Base-by-base conservation (phyloP, 2,329 filamentous ascomycete genomes). In the Sporothrix pseudoabietina region DNA sequence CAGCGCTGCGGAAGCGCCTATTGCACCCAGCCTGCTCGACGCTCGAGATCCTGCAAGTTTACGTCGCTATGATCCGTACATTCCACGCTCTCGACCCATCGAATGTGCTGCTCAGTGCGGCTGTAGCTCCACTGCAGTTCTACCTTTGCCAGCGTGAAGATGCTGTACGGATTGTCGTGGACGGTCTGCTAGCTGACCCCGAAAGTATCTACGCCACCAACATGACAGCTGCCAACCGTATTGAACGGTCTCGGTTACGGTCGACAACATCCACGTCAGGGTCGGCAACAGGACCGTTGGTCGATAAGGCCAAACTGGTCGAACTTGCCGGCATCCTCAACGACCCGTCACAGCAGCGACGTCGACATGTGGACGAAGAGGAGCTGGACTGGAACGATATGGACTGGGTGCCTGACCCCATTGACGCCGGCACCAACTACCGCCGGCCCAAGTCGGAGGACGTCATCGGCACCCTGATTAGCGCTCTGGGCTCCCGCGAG, bases 401-500 rank as follows among this genome's bases (percentile, higher is more conserved):
- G 90, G 88, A 90, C 9, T 99, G 96, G 96, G 86, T 94, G 49
- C 96, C 96, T 0, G 93, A 97, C 78, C 96, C 96, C 0, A 90
- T 97, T 54, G 96, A 99, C 79, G 96, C 96, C 1, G 94, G 94
- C 10, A 92, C 94, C 66, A 93, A 98, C 79, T 98, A 97, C 83
- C 94, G 92, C 79, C 91, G 94, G 74, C 93, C 93, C 12, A 97
- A 93, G 80, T 92, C 90, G 59, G 92, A 94, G 76, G 96, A 99
- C 81, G 81, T 98, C 14, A 94, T 98, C 73, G 94, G 94, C 71
- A 97, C 94, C 71, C 85, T 99, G 57, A 92, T 98, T 77, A 92
- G 90, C 74, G 89, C 97, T 0, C 92, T 97, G 77, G 95, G 97
- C 14, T 92, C 92, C 22, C 93, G 94, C 77, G 95, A 98, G 70